Conservation (phyloP, 2,329 filamentous ascomycete species). For the Fusarium napiforme region DNA sequence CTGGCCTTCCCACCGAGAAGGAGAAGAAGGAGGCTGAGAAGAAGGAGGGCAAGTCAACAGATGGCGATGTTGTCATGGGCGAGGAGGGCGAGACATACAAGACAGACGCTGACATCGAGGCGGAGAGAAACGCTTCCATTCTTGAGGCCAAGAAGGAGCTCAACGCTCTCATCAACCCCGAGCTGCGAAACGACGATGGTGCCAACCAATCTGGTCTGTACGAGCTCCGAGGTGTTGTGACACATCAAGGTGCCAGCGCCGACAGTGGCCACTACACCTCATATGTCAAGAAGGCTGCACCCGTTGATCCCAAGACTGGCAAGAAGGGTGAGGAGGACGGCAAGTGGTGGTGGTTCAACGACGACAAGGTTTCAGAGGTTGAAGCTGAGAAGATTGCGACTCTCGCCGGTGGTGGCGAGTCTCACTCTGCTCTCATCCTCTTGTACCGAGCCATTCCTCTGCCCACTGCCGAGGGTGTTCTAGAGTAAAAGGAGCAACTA, state of each 20-base stretch:
- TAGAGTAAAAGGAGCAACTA: conserved; percentile 36
- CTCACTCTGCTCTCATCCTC: conserved; percentile 83
- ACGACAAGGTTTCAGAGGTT: conserved; percentile 96
- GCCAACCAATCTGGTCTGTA: conserved; percentile 96
- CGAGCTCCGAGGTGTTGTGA: conserved; percentile 92
- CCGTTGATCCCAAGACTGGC: conserved; percentile 78
- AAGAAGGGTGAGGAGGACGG: conserved; percentile 85
- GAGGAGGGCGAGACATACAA: conserved; percentile 75
- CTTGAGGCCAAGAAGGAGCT: conserved; percentile 89
- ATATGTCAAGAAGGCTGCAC: conserved; percentile 91
- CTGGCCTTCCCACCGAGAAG: conserved; percentile 62
- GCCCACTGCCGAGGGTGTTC: conserved; percentile 64
- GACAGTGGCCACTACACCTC: conserved; percentile 98
- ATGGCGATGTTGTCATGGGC: conserved; percentile 78
- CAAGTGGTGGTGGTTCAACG: conserved; percentile 99
- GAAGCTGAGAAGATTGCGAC: conserved; percentile 90
- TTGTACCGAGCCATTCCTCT: conserved; percentile 81
- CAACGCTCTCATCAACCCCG: conserved; percentile 77
- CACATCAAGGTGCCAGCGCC: conserved; percentile 94
- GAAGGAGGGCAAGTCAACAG: conserved; percentile 58
- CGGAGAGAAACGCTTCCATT: conserved; percentile 81
- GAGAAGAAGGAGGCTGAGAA: conserved; percentile 63
- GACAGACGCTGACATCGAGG: conserved; percentile 92
- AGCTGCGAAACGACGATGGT: conserved; percentile 79
- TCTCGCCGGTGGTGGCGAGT: conserved; percentile 88